Conservation (phyloP, 2,329 filamentous ascomycete species). For the Diaporthe citrichinensis region DNA sequence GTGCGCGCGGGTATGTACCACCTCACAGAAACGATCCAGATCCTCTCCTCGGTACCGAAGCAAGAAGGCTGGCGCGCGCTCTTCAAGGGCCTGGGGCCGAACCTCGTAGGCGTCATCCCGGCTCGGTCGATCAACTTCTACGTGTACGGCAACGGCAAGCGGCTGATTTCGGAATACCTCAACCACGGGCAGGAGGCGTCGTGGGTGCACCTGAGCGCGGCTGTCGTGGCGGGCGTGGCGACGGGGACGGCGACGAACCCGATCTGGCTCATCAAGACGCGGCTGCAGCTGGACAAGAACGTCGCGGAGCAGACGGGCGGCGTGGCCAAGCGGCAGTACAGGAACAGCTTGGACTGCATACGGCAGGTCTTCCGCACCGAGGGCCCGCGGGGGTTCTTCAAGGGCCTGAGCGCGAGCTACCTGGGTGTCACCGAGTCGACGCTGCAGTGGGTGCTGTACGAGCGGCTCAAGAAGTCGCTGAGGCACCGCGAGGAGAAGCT, state of each 20-base stretch:
- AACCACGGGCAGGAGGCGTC: constrained; percentile 79
- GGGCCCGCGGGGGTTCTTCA: constrained; percentile 86
- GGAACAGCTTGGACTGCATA: constrained; percentile 90
- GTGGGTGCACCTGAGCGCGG: constrained; percentile 84
- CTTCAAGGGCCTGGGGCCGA: constrained; percentile 94
- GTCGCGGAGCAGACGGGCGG: constrained; percentile 73
- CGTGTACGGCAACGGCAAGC: constrained; percentile 92
- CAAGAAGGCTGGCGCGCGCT: constrained; percentile 88
- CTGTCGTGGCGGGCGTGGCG: constrained; percentile 82
- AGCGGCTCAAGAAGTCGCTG: constrained; percentile 87
- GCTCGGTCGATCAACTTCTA: constrained; percentile 95
- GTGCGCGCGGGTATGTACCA: constrained; percentile 78
- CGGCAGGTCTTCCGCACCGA: constrained; percentile 85
- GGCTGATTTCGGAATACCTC: constrained; percentile 81
- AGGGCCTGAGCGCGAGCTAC: constrained; percentile 92
- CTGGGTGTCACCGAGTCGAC: constrained; percentile 92
- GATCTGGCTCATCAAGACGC: constrained; percentile 96
- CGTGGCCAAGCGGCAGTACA: constrained; percentile 76
- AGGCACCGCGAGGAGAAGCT: constrained; percentile 73
- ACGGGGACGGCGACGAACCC: constrained; percentile 95
- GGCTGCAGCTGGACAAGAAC: constrained; percentile 92
- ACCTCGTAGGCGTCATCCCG: constrained; percentile 89
- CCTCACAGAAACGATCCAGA: constrained; percentile 87
- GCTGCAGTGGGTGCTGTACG: constrained; percentile 94
- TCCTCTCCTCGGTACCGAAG: constrained; percentile 84